Conservation (phyloP, 805 yeast species). For the Kodamaea nitidulidarum region DNA sequence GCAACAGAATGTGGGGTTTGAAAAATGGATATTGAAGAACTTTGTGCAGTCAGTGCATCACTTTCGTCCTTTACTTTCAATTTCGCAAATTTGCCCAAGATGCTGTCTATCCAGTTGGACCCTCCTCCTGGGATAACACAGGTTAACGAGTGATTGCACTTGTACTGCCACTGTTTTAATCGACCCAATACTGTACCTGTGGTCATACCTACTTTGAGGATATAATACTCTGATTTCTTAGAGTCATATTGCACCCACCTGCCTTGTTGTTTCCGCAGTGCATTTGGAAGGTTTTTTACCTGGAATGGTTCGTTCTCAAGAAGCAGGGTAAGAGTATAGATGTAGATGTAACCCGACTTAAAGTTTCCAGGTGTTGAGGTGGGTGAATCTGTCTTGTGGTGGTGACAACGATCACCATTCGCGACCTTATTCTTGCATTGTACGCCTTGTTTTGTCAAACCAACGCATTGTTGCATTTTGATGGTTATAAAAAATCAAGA, state of each 20-base stretch:
- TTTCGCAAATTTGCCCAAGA: too few species aligned
- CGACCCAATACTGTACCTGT: conserved; percentile 41
- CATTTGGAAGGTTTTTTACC: conserved; percentile 28
- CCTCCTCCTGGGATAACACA: conserved; percentile 27
- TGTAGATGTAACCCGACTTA: conserved; percentile 32
- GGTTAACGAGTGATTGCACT: conserved; percentile 46
- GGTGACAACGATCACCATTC: conserved; percentile 28
- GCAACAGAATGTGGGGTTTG: conserved; percentile 1
- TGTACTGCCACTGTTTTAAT: conserved; percentile 48
- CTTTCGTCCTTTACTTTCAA: too few species aligned
- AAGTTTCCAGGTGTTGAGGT: neutral
- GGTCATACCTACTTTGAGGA: conserved; percentile 54
- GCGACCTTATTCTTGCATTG: conserved; percentile 35
- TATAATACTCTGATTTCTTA: conserved; percentile 30
- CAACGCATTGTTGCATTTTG: conserved; percentile 32
- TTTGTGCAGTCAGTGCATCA: too few species aligned
- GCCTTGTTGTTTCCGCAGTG: conserved; percentile 15
- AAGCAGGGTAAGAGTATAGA: conserved; percentile 45
- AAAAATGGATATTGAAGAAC: neutral
- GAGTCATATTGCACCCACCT: conserved; percentile 35
- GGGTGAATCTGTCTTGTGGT: conserved; percentile 18
- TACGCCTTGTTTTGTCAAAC: conserved; percentile 38
- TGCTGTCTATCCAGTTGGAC: too few species aligned
- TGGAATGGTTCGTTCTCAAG: conserved; percentile 29
- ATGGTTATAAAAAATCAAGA: neutral